A percentile compares a stretch with the other conserved stretches of the same genome.
Evolutionary conservation across 495 filamentous ascomycete genomes (phyloP).

Genomic region (Gamarada debralockiae): DNA sequence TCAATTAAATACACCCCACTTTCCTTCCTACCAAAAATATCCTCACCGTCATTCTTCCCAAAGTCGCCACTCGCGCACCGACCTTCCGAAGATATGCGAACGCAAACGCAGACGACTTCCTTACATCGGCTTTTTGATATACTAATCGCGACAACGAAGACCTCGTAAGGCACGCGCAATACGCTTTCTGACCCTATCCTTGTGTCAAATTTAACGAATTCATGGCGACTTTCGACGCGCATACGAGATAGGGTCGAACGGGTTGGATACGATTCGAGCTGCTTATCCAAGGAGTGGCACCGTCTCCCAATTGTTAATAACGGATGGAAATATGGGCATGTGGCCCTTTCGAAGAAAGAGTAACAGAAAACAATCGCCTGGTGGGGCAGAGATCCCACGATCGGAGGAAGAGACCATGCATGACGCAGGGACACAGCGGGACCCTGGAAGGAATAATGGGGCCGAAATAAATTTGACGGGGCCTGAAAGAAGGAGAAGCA

Average conservation of each 20-base stretch:
- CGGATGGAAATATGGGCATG: conserved; percentile 58
- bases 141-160: conserved; percentile 9
- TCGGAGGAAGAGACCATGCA: conserved; percentile 32
- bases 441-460: conserved; percentile 21
- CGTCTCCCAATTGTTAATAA: conserved; percentile 8
- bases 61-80: conserved; percentile 12
- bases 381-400: conserved; percentile 31
- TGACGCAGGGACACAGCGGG: conserved; percentile 31
- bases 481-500: conserved; percentile 24
- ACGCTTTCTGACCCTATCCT: background rate
- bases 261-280: background rate
- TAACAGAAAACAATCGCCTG: conserved; percentile 40
- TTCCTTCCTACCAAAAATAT: too few species aligned
- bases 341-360: conserved; percentile 76
- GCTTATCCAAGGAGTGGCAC: background rate
- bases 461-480: conserved; percentile 18
- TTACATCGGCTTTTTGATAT: background rate
- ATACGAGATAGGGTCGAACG: conserved; percentile 7
- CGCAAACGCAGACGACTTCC: conserved; percentile 14
- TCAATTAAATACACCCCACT: too few species aligned
- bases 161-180: conserved; percentile 6
- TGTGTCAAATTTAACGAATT: conserved; percentile 3
- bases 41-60: background rate
- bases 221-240: conserved; percentile 13
- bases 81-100: conserved; percentile 19